phyloP scores from a whole-genome alignment of 768 basidiomycete species.

The Cytidiella melzeri region DNA sequence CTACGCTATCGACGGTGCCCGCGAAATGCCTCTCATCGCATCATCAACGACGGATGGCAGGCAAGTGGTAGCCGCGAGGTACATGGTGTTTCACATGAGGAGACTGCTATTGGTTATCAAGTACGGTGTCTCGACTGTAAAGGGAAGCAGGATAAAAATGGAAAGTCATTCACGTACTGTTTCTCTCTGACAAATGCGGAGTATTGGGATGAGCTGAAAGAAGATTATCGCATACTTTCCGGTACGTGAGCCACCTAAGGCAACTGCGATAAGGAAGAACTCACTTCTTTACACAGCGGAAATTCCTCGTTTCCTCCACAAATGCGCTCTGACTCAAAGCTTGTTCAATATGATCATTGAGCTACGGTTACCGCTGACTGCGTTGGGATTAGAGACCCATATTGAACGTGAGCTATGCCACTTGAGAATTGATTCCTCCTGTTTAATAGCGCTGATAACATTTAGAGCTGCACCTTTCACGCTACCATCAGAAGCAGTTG shows the following conservation, averaged over 20 bases:
- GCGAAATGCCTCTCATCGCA: too few species aligned
- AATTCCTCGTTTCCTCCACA: conserved; percentile 17
- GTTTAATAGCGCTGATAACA: not conserved
- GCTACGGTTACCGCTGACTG: conserved; percentile 15
- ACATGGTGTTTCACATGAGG: conserved; percentile 14
- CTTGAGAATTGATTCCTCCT: too few species aligned
- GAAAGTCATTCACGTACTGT: conserved; percentile 2
- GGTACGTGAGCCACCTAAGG: not conserved
- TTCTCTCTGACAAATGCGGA: conserved; percentile 14
- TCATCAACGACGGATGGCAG: conserved; percentile 8
- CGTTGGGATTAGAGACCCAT: conserved; percentile 16
- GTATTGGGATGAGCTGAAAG: conserved; percentile 18
- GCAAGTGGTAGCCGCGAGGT: conserved; percentile 16
- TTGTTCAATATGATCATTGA: conserved; percentile 22
- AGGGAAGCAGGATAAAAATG: not conserved
- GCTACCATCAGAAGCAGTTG: conserved; percentile 13
- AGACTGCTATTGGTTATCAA: conserved; percentile 13
- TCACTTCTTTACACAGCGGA: conserved; percentile 3
- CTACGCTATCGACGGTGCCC: too few species aligned
- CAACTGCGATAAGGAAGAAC: too few species aligned
- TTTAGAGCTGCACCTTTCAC: conserved; percentile 19
- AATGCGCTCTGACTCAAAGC: conserved; percentile 17
- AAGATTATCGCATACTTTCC: conserved; percentile 16
- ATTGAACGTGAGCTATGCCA: too few species aligned
- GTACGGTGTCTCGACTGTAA: conserved; percentile 11